Percentiles rank a stretch among this genome's conserved stretches.
Conservation (phyloP, 257 asterid genomes). For the Ophiorrhiza pumila region DNA sequence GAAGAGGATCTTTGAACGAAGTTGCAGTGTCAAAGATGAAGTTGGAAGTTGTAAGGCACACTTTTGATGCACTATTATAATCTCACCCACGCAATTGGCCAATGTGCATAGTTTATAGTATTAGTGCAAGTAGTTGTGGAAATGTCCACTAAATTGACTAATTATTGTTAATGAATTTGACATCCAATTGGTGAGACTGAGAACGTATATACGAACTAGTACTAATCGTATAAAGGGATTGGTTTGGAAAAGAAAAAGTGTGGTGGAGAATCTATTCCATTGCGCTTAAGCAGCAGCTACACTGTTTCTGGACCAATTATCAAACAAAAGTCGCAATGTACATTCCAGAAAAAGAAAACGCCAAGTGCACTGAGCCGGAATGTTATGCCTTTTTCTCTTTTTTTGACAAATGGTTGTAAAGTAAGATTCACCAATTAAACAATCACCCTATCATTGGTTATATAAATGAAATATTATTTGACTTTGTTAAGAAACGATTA, state of each 20-base stretch:
- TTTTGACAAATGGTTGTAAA: constrained; percentile 14
- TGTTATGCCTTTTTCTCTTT: background rate
- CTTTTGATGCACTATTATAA: constrained; percentile 5
- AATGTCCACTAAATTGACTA: background rate
- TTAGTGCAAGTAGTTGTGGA: background rate
- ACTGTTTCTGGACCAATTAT: background rate
- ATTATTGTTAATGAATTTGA: background rate
- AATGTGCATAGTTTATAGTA: background rate
- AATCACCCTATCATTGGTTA: background rate
- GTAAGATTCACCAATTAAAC: constrained; percentile 9
- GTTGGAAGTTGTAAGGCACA: background rate
- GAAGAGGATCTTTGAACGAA: constrained; percentile 8
- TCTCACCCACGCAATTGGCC: background rate
- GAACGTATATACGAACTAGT: background rate
- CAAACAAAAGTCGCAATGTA: background rate
- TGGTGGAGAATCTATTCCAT: constrained; percentile 17
- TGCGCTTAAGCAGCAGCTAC: background rate
- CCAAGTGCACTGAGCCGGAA: background rate
- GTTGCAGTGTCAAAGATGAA: background rate
- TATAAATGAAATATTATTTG: background rate
- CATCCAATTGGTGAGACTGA: background rate
- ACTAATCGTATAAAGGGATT: background rate
- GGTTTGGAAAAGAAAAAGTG: background rate
- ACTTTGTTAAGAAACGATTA: too few species aligned
- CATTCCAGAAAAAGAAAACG: background rate